A percentile compares a stretch with the other conserved stretches of the same genome.
Conservation (phyloP, 176 grass and related monocot genomes). For the Poa pratensis region DNA sequence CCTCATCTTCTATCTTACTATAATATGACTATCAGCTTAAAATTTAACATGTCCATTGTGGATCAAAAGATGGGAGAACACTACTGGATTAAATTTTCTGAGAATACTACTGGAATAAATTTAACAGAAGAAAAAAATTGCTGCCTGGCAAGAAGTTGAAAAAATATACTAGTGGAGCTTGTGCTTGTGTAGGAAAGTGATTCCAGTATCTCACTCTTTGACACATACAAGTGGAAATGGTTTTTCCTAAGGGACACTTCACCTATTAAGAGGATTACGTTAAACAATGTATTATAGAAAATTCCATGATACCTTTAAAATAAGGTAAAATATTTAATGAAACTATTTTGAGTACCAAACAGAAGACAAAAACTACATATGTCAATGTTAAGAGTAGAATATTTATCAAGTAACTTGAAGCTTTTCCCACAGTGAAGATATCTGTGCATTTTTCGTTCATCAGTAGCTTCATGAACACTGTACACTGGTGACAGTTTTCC, state of each 20-base stretch:
- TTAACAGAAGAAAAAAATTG: constrained; percentile 11
- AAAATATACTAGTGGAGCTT: neutral
- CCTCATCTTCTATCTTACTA: neutral
- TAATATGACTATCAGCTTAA: neutral
- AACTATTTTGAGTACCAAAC: neutral
- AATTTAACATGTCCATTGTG: neutral
- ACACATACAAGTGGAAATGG: neutral
- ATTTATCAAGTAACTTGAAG: neutral
- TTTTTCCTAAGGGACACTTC: neutral
- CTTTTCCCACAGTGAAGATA: neutral
- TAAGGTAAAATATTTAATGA: neutral
- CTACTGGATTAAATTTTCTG: neutral
- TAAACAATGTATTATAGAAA: neutral
- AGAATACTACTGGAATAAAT: neutral
- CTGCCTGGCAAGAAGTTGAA: constrained; percentile 1
- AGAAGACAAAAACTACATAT: neutral
- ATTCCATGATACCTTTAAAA: neutral
- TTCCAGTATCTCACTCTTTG: neutral
- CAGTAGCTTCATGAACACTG: neutral
- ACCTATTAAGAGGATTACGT: neutral
- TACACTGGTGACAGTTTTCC: neutral
- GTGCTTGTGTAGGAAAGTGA: neutral
- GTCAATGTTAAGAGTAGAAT: constrained; percentile 7
- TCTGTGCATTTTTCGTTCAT: constrained; percentile 10
- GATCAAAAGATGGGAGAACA: neutral